Conservation (phyloP, 2,329 filamentous ascomycete genomes). For the Ambrosiella beaveri region DNA sequence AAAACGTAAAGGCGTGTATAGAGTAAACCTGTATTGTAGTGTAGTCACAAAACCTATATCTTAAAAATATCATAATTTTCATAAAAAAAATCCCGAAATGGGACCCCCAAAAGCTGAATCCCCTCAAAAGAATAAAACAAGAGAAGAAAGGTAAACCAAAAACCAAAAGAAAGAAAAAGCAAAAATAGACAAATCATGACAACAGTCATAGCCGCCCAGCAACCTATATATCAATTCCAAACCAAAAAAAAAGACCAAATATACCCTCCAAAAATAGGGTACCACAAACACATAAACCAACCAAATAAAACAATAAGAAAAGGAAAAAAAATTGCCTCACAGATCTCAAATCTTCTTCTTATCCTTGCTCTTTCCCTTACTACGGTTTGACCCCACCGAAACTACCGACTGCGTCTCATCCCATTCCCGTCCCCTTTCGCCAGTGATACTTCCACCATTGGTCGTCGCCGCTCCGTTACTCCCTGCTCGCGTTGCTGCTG, state of each 20-base stretch:
- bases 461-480: background rate
- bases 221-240: background rate
- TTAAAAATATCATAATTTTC: too few species aligned
- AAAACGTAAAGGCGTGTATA: too few species aligned
- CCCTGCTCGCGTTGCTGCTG: background rate
- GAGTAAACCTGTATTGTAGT: too few species aligned
- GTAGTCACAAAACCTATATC: too few species aligned
- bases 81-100: too few species aligned
- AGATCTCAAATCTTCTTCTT: background rate
- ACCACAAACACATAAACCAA: conserved; percentile 7
- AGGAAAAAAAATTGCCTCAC: background rate
- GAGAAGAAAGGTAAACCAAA: background rate
- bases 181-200: background rate
- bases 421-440: background rate
- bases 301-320: conserved; percentile 2
- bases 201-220: background rate
- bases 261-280: background rate
- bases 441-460: background rate
- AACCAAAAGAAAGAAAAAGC: background rate
- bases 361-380: conserved; percentile 9
- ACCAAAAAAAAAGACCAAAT: background rate
- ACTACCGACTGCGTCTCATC: conserved; percentile 5
- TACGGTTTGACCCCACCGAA: conserved; percentile 5
- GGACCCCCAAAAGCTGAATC: too few species aligned
- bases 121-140: background rate